Conservation (phyloP, 2,329 filamentous ascomycete species). For the Ophidiomyces ophidiicola region DNA sequence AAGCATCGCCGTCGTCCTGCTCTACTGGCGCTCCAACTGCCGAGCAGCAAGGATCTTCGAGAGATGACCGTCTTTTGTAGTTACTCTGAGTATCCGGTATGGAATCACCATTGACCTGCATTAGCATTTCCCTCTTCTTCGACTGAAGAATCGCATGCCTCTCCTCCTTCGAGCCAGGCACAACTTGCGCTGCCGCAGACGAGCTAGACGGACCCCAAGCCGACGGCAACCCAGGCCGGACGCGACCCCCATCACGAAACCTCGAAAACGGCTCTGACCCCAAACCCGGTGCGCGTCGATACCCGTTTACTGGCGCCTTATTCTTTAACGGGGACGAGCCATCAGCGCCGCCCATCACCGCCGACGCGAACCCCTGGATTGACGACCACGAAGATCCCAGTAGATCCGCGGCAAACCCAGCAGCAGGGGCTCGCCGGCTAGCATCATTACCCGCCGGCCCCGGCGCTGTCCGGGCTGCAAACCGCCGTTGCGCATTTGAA, state of each 20-base stretch:
- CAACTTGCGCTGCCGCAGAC: slow-evolving; percentile 22
- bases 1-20: slow-evolving; percentile 56
- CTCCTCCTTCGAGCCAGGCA: slow-evolving; percentile 33
- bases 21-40: slow-evolving; percentile 30
- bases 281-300: slow-evolving; percentile 29
- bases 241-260: slow-evolving; percentile 4
- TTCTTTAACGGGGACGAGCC: slow-evolving; percentile 19
- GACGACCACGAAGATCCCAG: slow-evolving; percentile 40
- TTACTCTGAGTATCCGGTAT: slow-evolving; percentile 26
- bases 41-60: slow-evolving; percentile 24
- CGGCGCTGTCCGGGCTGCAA: slow-evolving; percentile 6
- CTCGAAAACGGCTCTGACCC: slow-evolving; percentile 20
- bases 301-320: slow-evolving; percentile 18
- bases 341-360: slow-evolving; percentile 33
- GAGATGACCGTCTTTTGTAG: slow-evolving; percentile 38
- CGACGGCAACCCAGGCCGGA: slow-evolving; percentile 7
- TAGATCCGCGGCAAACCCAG: slow-evolving; percentile 22
- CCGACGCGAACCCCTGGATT: slow-evolving; percentile 37
- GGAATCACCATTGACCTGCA: slow-evolving; percentile 33
- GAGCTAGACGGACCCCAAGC: slow-evolving; percentile 33
- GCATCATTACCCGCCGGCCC: not conserved
- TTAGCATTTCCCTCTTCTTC: slow-evolving; percentile 36
- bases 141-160: slow-evolving; percentile 36
- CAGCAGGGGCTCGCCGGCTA: too few relatives aligned
- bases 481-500: slow-evolving; percentile 4